Evolutionary conservation across 352 stramenopile species (phyloP).

Genomic region (Pythium brassicae): DNA sequence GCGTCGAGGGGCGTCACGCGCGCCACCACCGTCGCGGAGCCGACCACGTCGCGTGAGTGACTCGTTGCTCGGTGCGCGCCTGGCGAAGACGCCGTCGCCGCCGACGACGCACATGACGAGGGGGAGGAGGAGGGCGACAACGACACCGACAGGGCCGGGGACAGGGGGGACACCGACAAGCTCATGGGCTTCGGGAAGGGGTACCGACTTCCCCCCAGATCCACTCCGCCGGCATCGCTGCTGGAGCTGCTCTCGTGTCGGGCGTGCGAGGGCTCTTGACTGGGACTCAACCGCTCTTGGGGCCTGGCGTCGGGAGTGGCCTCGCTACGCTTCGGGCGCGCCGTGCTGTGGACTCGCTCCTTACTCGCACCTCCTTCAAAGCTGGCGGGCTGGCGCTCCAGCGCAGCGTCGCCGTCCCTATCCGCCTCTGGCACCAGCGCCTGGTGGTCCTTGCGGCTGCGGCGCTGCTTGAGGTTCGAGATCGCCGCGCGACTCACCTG

Average conservation of each 20-base stretch:
- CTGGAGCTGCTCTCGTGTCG: background rate
- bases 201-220: no score
- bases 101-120: background rate
- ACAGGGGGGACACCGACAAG: background rate
- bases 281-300: no score
- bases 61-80: no score
- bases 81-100: background rate
- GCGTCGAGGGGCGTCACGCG: conserved; percentile 32
- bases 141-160: no score
- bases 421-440: conserved; percentile 39
- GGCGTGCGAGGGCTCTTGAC: no score
- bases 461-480: conserved; percentile 62
- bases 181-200: background rate
- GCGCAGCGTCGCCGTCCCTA: background rate
- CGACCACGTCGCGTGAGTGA: no score
- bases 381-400: no score
- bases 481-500: conserved; percentile 59
- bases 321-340: no score
- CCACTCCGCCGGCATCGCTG: background rate
- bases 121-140: no score
- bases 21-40: conserved; percentile 21
- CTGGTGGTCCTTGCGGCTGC: conserved; percentile 34
- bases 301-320: no score
- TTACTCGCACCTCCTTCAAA: no score
- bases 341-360: no score